Base-by-base conservation (phyloP, 805 yeast genomes). In the Hanseniaspora vineae region DNA sequence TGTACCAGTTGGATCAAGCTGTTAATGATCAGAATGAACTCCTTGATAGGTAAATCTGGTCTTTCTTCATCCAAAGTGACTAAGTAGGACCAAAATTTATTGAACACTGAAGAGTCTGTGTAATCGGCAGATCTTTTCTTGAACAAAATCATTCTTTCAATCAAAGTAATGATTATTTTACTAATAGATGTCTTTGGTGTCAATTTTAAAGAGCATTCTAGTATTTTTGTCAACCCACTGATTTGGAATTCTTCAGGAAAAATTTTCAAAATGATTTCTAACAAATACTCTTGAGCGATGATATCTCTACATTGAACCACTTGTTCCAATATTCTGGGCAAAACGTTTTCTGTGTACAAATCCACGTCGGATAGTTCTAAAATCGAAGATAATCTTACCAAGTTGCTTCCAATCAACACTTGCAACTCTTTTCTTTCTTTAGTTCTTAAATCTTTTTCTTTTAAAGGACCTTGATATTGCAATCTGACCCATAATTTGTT, bases 401-500 rank as follows among this genome's bases (percentile, higher is more conserved):
- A 71, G 63, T 89, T 92, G 19, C 95, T 83, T 0, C 98, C 98
- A 29, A 92, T 94, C 39, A 92, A 72, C 49, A 89, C 87, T 66
- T 86, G 89, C 52, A 92, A 72, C 64, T 92, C 97, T 57, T 81
- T 80, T 19, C 98, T 73, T 65, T 92, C 97, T 50, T 71, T 73
- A 19, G 73, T 75, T 49, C 97, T 73, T 61, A 82, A 77, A 37
- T 72, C 77, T 39, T 85, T 74, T 56, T 90, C 96, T 40, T 84
- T 75, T 3, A 90, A 77, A 52, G 87, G 96, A 1, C 97, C 97
- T 64, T 88, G 96, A 61, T 89, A 96, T 66, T 90, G 97, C 54
- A 89, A 69, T 46, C 98, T 75, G 3, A 92, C 97, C 98, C 98
- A 92, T 44, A 92, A 71, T 64, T 92, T 92, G 68, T 92, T 92